A percentile compares a stretch with the other conserved stretches of the same genome.
Evolutionary conservation across 2,329 filamentous ascomycete species (phyloP).

Genomic region (Didymella lethalis): DNA sequence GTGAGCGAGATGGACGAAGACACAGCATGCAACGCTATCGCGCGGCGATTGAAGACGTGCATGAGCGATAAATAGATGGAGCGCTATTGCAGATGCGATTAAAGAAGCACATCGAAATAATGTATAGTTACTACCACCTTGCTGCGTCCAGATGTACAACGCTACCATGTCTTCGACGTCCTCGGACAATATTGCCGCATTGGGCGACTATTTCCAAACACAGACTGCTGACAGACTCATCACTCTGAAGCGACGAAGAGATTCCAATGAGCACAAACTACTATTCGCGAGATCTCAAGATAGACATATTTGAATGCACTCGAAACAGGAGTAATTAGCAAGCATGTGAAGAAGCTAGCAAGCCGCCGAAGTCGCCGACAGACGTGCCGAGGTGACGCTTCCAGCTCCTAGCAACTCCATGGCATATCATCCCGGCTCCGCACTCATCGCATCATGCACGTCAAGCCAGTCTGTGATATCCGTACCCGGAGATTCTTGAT

Average conservation of each 20-base stretch:
- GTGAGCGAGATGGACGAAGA: constrained; percentile 27
- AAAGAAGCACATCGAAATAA: constrained; percentile 11
- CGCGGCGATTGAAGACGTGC: background rate
- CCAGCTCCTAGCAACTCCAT: constrained; percentile 15
- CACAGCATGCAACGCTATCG: constrained; percentile 5
- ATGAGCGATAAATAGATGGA: background rate
- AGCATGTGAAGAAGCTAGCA: background rate
- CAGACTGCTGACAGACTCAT: too few relatives aligned
- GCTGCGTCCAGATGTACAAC: too few relatives aligned
- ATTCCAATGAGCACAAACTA: too few relatives aligned
- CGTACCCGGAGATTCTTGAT: background rate
- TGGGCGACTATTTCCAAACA: background rate
- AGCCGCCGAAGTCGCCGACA: background rate
- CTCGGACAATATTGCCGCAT: constrained; percentile 5
- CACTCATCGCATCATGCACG: constrained; percentile 31
- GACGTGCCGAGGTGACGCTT: constrained; percentile 11
- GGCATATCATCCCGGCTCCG: constrained; percentile 20
- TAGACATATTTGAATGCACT: too few relatives aligned
- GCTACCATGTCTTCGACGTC: too few relatives aligned
- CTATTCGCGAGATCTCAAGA: too few relatives aligned
- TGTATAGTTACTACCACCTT: constrained; percentile 6
- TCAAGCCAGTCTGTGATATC: background rate
- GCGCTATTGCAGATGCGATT: background rate
- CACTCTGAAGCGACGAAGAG: too few relatives aligned
- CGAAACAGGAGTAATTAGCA: too few relatives aligned